phyloP scores from a whole-genome alignment of 768 basidiomycete species.

The Neoboletus magnificus region DNA sequence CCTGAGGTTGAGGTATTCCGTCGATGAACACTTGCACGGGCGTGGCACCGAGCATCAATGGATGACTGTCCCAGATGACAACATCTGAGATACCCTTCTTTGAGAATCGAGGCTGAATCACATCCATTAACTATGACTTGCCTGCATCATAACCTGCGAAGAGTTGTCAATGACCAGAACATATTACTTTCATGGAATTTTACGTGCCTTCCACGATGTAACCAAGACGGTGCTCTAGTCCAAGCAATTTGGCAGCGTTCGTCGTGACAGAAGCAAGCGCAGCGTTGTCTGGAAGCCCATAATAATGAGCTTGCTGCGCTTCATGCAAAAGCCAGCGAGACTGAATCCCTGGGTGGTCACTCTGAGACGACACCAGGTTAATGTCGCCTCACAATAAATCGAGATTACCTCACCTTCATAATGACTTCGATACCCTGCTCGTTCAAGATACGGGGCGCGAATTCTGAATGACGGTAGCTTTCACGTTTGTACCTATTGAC shows the following conservation, averaged over 20 bases:
- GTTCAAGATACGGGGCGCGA: slow-evolving; percentile 50
- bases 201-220: slow-evolving; percentile 54
- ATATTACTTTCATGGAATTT: background rate
- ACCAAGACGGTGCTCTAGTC: slow-evolving; percentile 82
- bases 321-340: slow-evolving; percentile 78
- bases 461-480: slow-evolving; percentile 54
- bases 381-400: background rate
- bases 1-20: slow-evolving; percentile 62
- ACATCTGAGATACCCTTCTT: slow-evolving; percentile 35
- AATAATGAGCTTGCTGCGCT: slow-evolving; percentile 81
- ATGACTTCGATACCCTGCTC: slow-evolving; percentile 48
- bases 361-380: slow-evolving; percentile 36
- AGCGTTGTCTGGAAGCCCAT: slow-evolving; percentile 65
- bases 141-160: slow-evolving; percentile 65
- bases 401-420: slow-evolving; percentile 42
- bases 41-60: slow-evolving; percentile 73
- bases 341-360: slow-evolving; percentile 63
- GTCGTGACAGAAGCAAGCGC: slow-evolving; percentile 76
- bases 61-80: slow-evolving; percentile 73
- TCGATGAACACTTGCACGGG: slow-evolving; percentile 82
- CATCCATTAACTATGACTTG: slow-evolving; percentile 1
- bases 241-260: slow-evolving; percentile 67
- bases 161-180: background rate
- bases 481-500: slow-evolving; percentile 52
- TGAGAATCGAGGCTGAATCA: background rate